Evolutionary conservation across 805 yeast genomes (phyloP), one percentile per base, ranked within the genome.

Genomic region (Myxozyma neotropica): DNA sequence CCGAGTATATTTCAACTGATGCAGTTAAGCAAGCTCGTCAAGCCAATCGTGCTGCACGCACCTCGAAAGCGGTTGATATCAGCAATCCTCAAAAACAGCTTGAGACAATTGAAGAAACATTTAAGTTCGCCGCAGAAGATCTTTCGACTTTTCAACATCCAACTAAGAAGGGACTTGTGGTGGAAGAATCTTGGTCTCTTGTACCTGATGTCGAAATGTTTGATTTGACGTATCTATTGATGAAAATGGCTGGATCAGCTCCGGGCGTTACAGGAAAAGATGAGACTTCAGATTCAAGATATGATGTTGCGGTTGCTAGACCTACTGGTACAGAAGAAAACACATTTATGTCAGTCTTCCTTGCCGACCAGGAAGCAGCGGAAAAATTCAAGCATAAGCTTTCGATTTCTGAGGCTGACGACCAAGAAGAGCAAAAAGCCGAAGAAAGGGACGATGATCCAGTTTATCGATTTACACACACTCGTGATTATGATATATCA

Each of bases 121-220:
- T 94, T 71, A 89, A 83, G 38, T 75, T 75, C 35, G 85, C 88
- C 2, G 59, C 51, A 52, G 80, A 52, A 26, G 59, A 57, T 53
- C 65, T 81, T 23, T 67, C 74, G 1, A 67, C 72, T 10, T 76
- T 91, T 61, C 79, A 75, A 66, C 99, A 94, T 75, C 99, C 99
- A 33, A 80, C 81, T 27, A 89, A 86, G 75, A 86, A 81, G 69
- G 78, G 82, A 57, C 74, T 90, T 52, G 84, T 80, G 55, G 96
- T 96, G 0, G 91, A 86, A 21, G 80, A 79, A 60, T 79, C 90
- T 1, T 89, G 91, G 89, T 86, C 87, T 26, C 76, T 94, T 27
- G 76, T 92, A 63, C 99, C 99, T 6, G 97, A 94, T 73, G 84
- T 94, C 8, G 85, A 93, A n/a, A 82, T 88, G 80, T 79, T 90